Evolutionary conservation across 169 alveolate genomes (phyloP).

Genomic region (Cryptosporidium meleagridis): DNA sequence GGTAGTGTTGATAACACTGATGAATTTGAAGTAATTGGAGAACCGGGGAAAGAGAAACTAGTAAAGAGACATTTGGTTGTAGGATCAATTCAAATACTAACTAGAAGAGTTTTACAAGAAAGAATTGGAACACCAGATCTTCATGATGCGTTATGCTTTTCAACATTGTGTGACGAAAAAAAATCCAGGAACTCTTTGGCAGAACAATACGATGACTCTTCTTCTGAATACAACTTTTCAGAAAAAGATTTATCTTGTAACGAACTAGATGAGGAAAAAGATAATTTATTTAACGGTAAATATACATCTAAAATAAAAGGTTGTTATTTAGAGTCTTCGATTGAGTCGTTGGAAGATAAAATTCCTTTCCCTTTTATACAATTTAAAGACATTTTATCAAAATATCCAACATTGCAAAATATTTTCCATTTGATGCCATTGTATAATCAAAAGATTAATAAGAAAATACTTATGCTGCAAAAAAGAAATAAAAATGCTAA

Average conservation of each 20-base stretch:
- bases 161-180: conserved; percentile 1
- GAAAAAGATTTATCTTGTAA: conserved; percentile 29
- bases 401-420: background rate
- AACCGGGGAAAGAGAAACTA: background rate
- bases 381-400: conserved; percentile 51
- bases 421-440: conserved; percentile 47
- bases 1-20: background rate
- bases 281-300: conserved; percentile 44
- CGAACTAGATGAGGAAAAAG: background rate
- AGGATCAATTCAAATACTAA: conserved; percentile 52
- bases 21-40: background rate
- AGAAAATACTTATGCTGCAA: background rate
- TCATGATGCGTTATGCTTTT: conserved; percentile 37
- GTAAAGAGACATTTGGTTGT: conserved; percentile 25
- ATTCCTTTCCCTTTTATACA: conserved; percentile 55
- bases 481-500: conserved; percentile 42
- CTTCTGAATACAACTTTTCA: conserved; percentile 33
- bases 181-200: conserved; percentile 10
- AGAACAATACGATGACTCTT: conserved; percentile 64
- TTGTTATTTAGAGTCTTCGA: conserved; percentile 56
- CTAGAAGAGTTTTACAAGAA: conserved; percentile 50
- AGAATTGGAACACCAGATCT: conserved; percentile 59
- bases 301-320: conserved; percentile 49
- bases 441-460: conserved; percentile 39
- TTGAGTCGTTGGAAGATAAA: conserved; percentile 29